These are phyloP conservation scores for Grosmannia clavigera DNA, from an alignment of 2,329 filamentous ascomycete genomes.

Conservation along the genomic window DNA sequence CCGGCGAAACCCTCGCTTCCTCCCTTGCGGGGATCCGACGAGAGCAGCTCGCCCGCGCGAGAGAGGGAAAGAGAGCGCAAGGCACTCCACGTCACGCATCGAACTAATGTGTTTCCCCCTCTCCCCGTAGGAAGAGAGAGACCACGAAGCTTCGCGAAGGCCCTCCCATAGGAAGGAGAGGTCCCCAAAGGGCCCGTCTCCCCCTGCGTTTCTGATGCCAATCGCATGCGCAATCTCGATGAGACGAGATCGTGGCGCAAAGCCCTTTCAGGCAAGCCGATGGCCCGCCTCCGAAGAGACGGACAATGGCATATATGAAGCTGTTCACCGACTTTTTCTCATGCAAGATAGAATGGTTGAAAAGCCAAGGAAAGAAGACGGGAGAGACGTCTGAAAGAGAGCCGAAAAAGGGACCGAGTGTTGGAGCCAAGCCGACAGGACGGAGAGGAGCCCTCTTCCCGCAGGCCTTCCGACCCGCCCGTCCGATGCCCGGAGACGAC, in stretches of 20 bases:
- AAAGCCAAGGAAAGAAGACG: conserved; percentile 1
- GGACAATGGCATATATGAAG: conserved; percentile 9
- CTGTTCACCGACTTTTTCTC: conserved; percentile 17
- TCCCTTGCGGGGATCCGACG: neutral
- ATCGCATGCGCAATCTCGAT: conserved; percentile 11
- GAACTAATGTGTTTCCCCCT: conserved; percentile 13
- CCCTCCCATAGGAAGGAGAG: conserved; percentile 13
- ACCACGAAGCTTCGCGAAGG: conserved; percentile 15
- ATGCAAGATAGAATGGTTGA: conserved; percentile 7
- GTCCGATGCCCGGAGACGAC: neutral
- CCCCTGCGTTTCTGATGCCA: conserved; percentile 16
- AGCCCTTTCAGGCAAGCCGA: conserved; percentile 13
- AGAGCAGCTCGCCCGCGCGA: neutral
- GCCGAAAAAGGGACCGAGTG: neutral
- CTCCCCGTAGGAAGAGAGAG: neutral
- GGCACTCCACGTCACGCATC: conserved; percentile 14
- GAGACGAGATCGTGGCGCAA: conserved; percentile 10
- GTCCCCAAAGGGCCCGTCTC: neutral
- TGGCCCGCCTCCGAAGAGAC: neutral
- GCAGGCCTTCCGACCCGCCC: neutral
- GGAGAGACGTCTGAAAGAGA: neutral
- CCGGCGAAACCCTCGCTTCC: neutral
- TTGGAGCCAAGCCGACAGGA: neutral
- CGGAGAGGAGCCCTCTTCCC: neutral
- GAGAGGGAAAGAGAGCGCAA: neutral